phyloP scores from a whole-genome alignment of 495 filamentous ascomycete genomes.

The Lophiostoma macrostomum region DNA sequence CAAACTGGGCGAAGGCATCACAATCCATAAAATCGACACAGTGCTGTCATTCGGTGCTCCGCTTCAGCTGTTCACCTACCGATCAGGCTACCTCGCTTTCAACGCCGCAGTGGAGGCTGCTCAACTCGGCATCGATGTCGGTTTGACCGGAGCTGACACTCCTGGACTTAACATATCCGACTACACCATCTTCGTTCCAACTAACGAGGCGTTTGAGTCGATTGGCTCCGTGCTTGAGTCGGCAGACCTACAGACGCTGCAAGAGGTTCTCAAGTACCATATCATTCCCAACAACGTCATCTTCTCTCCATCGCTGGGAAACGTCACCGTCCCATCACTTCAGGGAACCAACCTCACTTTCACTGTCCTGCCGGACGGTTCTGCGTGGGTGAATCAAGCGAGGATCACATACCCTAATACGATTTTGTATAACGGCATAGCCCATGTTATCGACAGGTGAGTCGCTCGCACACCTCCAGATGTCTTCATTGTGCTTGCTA shows the following conservation, averaged over 20 bases:
- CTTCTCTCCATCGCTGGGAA: constrained; percentile 12
- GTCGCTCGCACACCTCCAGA: neutral
- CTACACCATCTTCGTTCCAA: constrained; percentile 16
- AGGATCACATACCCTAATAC: constrained; percentile 8
- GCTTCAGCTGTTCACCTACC: constrained; percentile 14
- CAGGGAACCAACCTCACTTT: constrained; percentile 2
- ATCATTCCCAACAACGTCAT: constrained; percentile 16
- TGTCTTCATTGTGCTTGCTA: neutral
- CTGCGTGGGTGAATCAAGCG: constrained; percentile 11
- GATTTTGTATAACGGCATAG: constrained; percentile 11
- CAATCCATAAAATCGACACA: constrained; percentile 18
- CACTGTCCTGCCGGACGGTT: constrained; percentile 14
- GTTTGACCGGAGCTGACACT: neutral
- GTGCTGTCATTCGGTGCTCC: constrained; percentile 11
- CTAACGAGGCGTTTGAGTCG: constrained; percentile 9
- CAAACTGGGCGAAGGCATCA: constrained; percentile 12
- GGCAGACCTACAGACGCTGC: constrained; percentile 3
- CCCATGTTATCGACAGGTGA: constrained; percentile 11
- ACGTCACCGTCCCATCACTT: constrained; percentile 8
- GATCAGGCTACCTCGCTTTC: constrained; percentile 13
- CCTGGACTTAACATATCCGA: constrained; percentile 13
- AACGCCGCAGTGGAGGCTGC: constrained; percentile 9
- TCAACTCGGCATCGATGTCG: neutral
- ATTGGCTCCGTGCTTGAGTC: constrained; percentile 15
- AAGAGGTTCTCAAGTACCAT: constrained; percentile 12